Evolutionary conservation across 345 rosid species (phyloP).

Genomic region (Lumnitzera racemosa): DNA sequence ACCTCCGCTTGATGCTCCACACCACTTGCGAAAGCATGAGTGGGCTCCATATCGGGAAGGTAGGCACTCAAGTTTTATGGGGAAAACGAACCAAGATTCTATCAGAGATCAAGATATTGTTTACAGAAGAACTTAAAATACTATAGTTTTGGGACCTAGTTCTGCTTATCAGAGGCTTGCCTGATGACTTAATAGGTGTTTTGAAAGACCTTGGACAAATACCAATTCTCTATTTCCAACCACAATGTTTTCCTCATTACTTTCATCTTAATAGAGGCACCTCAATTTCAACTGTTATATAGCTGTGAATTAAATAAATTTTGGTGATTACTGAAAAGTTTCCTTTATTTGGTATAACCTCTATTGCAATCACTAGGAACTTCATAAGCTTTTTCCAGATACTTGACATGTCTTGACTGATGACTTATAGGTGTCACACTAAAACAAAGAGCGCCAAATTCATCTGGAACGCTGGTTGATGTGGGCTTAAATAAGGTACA

Average conservation of each 20-base stretch:
- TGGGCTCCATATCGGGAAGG: constrained; percentile 94
- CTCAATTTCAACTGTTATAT: too few relatives aligned
- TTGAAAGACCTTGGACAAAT: too few relatives aligned
- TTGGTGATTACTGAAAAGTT: background rate
- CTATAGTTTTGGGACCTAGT: too few relatives aligned
- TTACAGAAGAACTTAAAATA: too few relatives aligned
- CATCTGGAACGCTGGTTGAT: constrained; percentile 55
- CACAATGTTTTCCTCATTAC: too few relatives aligned
- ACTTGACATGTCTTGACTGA: constrained; percentile 7
- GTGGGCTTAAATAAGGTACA: constrained; percentile 86
- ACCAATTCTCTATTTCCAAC: too few relatives aligned
- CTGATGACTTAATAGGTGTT: too few relatives aligned
- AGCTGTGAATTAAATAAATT: too few relatives aligned
- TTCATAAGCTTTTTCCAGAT: background rate
- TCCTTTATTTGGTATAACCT: background rate
- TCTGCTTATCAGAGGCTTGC: too few relatives aligned
- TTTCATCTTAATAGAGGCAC: too few relatives aligned
- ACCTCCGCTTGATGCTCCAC: constrained; percentile 98
- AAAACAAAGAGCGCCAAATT: constrained; percentile 39
- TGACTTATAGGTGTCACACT: constrained; percentile 62
- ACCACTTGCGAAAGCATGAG: constrained; percentile 92
- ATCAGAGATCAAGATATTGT: too few relatives aligned
- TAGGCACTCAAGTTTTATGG: constrained; percentile 4
- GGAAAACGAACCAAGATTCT: too few relatives aligned
- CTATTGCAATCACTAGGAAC: background rate